Percentiles rank a stretch among this genome's conserved stretches.
phyloP scores from a whole-genome alignment of 768 basidiomycete species.

The Boletus tomentosulus region DNA sequence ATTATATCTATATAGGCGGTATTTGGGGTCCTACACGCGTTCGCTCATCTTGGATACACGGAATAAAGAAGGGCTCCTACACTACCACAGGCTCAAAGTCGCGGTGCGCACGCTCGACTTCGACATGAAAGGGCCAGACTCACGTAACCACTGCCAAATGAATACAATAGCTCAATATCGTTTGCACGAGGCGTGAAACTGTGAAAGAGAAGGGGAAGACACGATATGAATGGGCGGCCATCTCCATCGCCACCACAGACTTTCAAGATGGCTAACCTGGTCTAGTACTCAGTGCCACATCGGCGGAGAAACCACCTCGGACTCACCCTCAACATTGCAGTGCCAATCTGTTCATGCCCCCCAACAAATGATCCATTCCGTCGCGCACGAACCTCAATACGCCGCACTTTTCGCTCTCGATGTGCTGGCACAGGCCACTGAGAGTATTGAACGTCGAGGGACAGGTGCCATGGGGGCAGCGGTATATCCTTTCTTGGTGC shows the following conservation, averaged over 20 bases:
- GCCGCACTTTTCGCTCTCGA: slow-evolving; percentile 61
- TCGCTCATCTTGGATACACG: too few relatives aligned
- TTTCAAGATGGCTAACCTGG: neutral
- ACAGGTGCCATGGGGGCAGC: slow-evolving; percentile 51
- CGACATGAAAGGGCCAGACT: too few relatives aligned
- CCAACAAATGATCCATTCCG: slow-evolving; percentile 35
- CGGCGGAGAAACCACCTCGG: neutral
- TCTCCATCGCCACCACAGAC: neutral
- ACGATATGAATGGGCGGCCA: neutral
- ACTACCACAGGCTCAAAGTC: too few relatives aligned
- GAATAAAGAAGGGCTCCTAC: too few relatives aligned
- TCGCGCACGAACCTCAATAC: slow-evolving; percentile 47
- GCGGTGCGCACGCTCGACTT: slow-evolving; percentile 59
- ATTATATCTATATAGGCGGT: neutral
- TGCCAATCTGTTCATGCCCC: slow-evolving; percentile 15
- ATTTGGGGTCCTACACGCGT: slow-evolving; percentile 30
- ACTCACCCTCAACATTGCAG: slow-evolving; percentile 13
- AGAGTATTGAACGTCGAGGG: slow-evolving; percentile 42
- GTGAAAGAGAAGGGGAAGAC: neutral
- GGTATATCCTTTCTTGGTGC: slow-evolving; percentile 50
- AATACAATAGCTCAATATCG: neutral
- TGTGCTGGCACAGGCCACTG: slow-evolving; percentile 56
- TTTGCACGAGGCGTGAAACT: neutral
- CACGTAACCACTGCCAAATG: neutral
- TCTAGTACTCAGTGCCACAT: neutral